Conservation (phyloP, 2,329 filamentous ascomycete species). For the Diplodia seriata region DNA sequence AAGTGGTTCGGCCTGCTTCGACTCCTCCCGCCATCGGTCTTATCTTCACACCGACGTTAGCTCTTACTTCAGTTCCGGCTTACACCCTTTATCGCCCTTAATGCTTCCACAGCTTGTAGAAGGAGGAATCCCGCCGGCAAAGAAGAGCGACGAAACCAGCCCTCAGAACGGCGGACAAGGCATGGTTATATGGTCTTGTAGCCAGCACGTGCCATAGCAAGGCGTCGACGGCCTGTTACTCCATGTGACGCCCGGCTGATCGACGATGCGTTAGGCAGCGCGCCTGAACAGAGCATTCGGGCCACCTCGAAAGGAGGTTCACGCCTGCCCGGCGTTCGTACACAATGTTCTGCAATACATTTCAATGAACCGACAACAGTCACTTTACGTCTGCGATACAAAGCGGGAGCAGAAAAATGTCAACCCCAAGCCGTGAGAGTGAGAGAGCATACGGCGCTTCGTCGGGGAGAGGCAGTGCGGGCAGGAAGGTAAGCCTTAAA, state of each 20-base stretch:
- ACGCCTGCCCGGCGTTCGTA: not conserved
- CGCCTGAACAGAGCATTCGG: not conserved
- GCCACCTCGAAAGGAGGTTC: not conserved
- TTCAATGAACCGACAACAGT: not conserved
- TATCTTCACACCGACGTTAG: not conserved
- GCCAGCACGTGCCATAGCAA: not conserved
- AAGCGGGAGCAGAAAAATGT: not conserved
- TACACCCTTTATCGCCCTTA: not conserved
- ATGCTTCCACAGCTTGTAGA: not conserved
- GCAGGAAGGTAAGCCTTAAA: not conserved
- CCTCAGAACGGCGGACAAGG: not conserved
- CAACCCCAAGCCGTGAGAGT: too few relatives aligned
- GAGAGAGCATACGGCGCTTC: not conserved
- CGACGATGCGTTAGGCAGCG: not conserved
- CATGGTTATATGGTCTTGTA: not conserved
- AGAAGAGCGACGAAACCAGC: not conserved
- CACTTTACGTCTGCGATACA: not conserved
- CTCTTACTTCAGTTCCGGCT: not conserved
- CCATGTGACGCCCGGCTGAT: not conserved
- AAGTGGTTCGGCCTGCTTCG: not conserved
- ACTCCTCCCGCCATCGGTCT: not conserved
- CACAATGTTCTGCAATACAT: not conserved
- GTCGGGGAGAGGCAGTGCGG: not conserved
- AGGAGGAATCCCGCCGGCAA: not conserved
- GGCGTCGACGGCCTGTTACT: not conserved